Evolutionary conservation across 1,284 basidiomycete genomes (phyloP), one percentile per base, ranked within the genome.

Genomic region (Dichomitus squalens): DNA sequence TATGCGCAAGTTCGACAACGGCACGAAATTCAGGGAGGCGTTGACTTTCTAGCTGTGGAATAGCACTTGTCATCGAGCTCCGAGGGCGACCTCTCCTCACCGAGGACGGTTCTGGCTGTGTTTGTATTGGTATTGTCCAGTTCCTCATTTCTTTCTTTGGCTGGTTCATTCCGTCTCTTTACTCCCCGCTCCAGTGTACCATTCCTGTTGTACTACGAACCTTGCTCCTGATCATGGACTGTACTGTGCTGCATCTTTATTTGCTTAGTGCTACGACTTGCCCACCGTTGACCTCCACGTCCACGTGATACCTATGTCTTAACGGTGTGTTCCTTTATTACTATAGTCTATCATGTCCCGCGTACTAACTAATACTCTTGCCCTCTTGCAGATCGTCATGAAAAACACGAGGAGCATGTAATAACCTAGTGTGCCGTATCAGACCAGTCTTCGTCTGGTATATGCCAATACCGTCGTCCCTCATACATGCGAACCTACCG

Each of bases 21-120:
- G 71, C 1, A 71, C 70, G 38, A 69, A 68, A 58, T 72, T 72
- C 63, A 70, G 64, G 59, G 71, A 72, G 54, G 58, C 53, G 16
- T 31, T 55, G 46, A 49, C 11, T 18, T 48, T 49, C 52, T 27
- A 12, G 14, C 7, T 1, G 43, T 27, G 27, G n/a, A n/a, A n/a
- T n/a, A n/a, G n/a, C n/a, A n/a, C n/a, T n/a, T n/a, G 40, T 25
- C 16, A 23, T 14, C 20, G 39, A 20, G 9, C 39, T 41, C 39
- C 21, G 16, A 40, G 9, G 14, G 39, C 39, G 9, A 6, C 39
- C 31, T 12, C n/a, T 36, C 9, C 35, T 33, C 12, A 36, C n/a
- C 35, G 35, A 31, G 14, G 7, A 7, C 38, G 16, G 1, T 20
- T 18, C 8, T 16, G 7, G 7, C 29, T 39, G 8, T 39, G 5